These are phyloP conservation scores for Exophiala lecanii-corni DNA, from an alignment of 2,329 filamentous ascomycete genomes.

Conservation along the genomic window DNA sequence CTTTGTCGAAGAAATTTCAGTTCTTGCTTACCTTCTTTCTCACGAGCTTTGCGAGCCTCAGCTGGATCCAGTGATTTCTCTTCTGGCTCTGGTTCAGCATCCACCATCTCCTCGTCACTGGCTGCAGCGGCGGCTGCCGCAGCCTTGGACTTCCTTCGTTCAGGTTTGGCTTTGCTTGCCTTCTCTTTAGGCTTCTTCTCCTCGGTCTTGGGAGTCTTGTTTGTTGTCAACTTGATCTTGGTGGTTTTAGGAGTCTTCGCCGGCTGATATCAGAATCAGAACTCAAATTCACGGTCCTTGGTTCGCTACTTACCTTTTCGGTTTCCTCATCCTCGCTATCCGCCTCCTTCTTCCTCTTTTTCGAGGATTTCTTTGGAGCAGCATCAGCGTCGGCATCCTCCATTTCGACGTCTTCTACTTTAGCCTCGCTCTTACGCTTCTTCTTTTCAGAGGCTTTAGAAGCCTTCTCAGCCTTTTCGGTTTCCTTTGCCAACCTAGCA, in stretches of 20 bases:
- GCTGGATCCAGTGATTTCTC: slow-evolving; percentile 51
- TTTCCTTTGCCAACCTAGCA: slow-evolving; percentile 61
- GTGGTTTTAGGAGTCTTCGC: slow-evolving; percentile 62
- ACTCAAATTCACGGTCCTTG: neutral
- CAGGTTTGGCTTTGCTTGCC: slow-evolving; percentile 51
- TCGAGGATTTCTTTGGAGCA: slow-evolving; percentile 53
- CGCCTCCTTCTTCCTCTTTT: slow-evolving; percentile 76
- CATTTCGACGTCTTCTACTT: slow-evolving; percentile 40
- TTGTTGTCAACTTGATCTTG: slow-evolving; percentile 49
- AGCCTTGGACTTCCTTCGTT: slow-evolving; percentile 57
- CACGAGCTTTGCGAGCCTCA: slow-evolving; percentile 51
- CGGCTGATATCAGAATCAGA: slow-evolving; percentile 41
- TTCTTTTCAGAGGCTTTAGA: slow-evolving; percentile 41
- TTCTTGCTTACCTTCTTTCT: slow-evolving; percentile 58
- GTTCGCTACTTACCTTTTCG: slow-evolving; percentile 52
- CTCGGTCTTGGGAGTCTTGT: slow-evolving; percentile 53
- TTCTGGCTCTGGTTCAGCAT: slow-evolving; percentile 47
- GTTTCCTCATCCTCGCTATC: slow-evolving; percentile 69
- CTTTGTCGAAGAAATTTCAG: no score
- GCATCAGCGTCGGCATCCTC: slow-evolving; percentile 45
- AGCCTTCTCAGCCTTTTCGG: slow-evolving; percentile 51
- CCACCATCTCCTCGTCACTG: slow-evolving; percentile 52
- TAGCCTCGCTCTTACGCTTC: slow-evolving; percentile 42
- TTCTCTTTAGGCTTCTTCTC: slow-evolving; percentile 53
- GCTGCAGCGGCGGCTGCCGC: slow-evolving; percentile 35